Conservation (phyloP, 2,329 filamentous ascomycete genomes). For the Fusarium citri region DNA sequence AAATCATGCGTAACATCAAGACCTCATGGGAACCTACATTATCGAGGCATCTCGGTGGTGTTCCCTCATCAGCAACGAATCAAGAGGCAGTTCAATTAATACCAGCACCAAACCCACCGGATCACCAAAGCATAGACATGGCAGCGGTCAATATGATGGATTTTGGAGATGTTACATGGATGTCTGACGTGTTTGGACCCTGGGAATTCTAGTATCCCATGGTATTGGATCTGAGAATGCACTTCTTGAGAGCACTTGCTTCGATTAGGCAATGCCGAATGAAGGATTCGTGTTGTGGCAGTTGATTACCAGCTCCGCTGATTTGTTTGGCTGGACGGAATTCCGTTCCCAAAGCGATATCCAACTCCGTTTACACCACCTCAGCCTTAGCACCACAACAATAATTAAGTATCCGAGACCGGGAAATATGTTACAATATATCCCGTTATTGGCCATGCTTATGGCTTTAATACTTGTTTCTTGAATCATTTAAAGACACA, state of each 20-base stretch:
- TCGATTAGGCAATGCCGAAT: neutral
- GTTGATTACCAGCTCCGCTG: neutral
- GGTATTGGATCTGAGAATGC: neutral
- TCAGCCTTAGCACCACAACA: conserved; percentile 12
- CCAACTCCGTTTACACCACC: conserved; percentile 32
- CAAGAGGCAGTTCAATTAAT: conserved; percentile 36
- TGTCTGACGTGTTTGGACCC: conserved; percentile 54
- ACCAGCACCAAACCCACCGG: conserved; percentile 16
- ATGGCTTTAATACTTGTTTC: conserved; percentile 6
- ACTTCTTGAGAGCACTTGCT: neutral
- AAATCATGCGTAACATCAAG: conserved; percentile 52
- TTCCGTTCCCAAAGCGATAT: conserved; percentile 17
- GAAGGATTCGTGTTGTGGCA: neutral
- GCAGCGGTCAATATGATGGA: conserved; percentile 46
- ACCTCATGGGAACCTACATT: conserved; percentile 53
- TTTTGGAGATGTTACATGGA: conserved; percentile 53
- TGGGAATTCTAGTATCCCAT: conserved; percentile 49
- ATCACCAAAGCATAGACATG: conserved; percentile 34
- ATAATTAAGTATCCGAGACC: neutral
- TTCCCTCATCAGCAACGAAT: conserved; percentile 47
- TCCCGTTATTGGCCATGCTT: conserved; percentile 8
- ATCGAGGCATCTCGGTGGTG: conserved; percentile 44
- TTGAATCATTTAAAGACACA: conserved; percentile 19
- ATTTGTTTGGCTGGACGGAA: conserved; percentile 12
- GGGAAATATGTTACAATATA: conserved; percentile 14